Conservation (phyloP, 2,329 filamentous ascomycete species). For the Camillea tinctor region DNA sequence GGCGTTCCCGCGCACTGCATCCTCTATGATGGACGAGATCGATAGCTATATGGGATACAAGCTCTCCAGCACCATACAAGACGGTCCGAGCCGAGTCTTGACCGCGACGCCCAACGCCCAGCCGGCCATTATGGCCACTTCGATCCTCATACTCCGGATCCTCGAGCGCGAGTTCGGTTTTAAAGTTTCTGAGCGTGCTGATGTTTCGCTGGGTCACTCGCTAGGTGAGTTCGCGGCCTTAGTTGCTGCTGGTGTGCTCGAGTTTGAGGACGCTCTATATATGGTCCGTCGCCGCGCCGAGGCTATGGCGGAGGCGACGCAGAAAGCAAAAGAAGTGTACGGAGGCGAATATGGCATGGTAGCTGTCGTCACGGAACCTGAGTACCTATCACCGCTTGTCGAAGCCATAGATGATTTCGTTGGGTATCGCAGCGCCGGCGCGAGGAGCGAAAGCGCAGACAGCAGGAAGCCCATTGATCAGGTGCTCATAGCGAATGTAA, state of each 20-base stretch:
- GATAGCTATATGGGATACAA: conserved; percentile 73
- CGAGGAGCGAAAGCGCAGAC: conserved; percentile 65
- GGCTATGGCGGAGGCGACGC: conserved; percentile 77
- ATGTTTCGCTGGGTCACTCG: conserved; percentile 86
- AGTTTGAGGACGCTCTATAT: conserved; percentile 73
- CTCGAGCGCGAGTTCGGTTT: conserved; percentile 85
- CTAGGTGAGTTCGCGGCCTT: conserved; percentile 91
- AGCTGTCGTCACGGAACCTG: conserved; percentile 82
- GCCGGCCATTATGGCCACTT: conserved; percentile 94
- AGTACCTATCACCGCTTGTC: conserved; percentile 68
- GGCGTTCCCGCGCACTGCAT: conserved; percentile 76
- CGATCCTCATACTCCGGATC: conserved; percentile 82
- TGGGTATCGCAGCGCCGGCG: conserved; percentile 62
- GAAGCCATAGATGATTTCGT: conserved; percentile 77
- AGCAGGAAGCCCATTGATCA: conserved; percentile 77
- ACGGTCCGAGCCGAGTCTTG: conserved; percentile 74
- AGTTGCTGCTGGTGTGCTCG: conserved; percentile 77
- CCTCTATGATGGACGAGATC: conserved; percentile 80
- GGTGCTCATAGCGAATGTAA: conserved; percentile 89
- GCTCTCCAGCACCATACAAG: conserved; percentile 74
- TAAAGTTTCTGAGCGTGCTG: conserved; percentile 65
- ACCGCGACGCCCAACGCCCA: conserved; percentile 86
- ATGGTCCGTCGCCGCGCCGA: conserved; percentile 77
- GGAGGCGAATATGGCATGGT: conserved; percentile 93
- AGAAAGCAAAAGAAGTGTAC: conserved; percentile 60